Evolutionary conservation across 345 rosid genomes (phyloP).

Genomic region (Rhizophora apiculata): DNA sequence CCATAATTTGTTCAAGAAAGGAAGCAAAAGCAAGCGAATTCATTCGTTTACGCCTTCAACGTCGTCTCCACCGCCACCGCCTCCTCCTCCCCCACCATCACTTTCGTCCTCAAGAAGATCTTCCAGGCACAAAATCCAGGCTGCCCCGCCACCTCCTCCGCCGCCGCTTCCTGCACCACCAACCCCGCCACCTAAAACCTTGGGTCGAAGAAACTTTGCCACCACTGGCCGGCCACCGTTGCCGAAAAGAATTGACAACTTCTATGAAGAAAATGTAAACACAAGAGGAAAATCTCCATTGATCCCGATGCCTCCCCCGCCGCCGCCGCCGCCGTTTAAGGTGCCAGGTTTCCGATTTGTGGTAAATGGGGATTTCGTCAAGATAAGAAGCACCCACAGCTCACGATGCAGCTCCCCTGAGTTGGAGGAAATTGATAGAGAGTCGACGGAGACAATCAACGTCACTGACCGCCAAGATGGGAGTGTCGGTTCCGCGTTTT

Average conservation of each 20-base stretch:
- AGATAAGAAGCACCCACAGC: constrained; percentile 48
- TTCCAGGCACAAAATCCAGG: constrained; percentile 14
- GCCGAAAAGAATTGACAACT: constrained; percentile 37
- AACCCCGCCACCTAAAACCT: constrained; percentile 27
- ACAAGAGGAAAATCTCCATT: constrained; percentile 43
- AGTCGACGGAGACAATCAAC: constrained; percentile 24
- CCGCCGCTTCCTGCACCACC: constrained; percentile 40
- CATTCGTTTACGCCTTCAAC: constrained; percentile 52
- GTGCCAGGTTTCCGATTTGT: constrained; percentile 43
- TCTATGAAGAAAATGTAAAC: constrained; percentile 34
- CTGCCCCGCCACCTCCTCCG: constrained; percentile 13
- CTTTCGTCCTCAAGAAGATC: constrained; percentile 14
- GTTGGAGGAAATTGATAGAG: constrained; percentile 31
- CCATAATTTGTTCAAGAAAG: constrained; percentile 57
- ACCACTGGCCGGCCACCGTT: constrained; percentile 57
- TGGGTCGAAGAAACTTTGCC: constrained; percentile 12
- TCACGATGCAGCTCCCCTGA: constrained; percentile 70
- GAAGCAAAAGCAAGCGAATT: constrained; percentile 53
- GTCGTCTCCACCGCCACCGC: constrained; percentile 52
- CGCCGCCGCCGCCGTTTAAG: constrained; percentile 59
- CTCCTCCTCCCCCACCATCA: constrained; percentile 18
- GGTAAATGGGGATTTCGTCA: constrained; percentile 54
- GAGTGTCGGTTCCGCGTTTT: constrained; percentile 29
- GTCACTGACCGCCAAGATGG: constrained; percentile 27
- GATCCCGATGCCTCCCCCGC: constrained; percentile 51